Evolutionary conservation across 306 rosid genomes (phyloP).

Genomic region (Rosa chinensis): DNA sequence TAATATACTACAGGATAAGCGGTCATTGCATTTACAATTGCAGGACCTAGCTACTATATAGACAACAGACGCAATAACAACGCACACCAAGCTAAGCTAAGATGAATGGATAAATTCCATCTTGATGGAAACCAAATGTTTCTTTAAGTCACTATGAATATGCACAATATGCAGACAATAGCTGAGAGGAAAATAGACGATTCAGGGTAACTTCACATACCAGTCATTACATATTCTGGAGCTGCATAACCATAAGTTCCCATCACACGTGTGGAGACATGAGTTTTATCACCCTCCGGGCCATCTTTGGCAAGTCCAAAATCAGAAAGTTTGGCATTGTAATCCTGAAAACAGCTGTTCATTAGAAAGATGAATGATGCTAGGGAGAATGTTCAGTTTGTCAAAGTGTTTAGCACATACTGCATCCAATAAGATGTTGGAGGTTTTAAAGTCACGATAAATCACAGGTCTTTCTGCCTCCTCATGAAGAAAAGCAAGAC

Average conservation of each 20-base stretch:
- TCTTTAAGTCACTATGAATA: neutral
- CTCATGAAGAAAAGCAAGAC: slow-evolving; percentile 96
- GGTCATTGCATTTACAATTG: neutral
- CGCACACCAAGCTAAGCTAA: neutral
- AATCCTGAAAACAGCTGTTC: slow-evolving; percentile 56
- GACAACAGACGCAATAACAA: neutral
- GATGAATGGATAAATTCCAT: neutral
- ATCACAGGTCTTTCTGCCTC: slow-evolving; percentile 94
- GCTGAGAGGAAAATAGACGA: neutral
- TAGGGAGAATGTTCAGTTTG: slow-evolving; percentile 9
- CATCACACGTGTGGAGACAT: slow-evolving; percentile 97
- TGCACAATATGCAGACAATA: neutral
- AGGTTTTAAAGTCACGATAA: slow-evolving; percentile 94
- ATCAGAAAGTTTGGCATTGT: slow-evolving; percentile 95
- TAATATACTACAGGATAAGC: neutral
- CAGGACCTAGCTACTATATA: neutral
- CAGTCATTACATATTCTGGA: slow-evolving; percentile 98
- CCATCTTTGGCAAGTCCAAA: slow-evolving; percentile 99
- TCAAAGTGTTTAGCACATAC: slow-evolving; percentile 51
- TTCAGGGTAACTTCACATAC: slow-evolving; percentile 37
- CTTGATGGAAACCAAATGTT: neutral
- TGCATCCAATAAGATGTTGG: slow-evolving; percentile 91
- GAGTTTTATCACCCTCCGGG: slow-evolving; percentile 97
- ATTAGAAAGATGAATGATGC: slow-evolving; percentile 37
- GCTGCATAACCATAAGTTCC: slow-evolving; percentile 99